Conservation (phyloP, 176 grass and related monocot genomes). For the Pontederia paniculata region DNA sequence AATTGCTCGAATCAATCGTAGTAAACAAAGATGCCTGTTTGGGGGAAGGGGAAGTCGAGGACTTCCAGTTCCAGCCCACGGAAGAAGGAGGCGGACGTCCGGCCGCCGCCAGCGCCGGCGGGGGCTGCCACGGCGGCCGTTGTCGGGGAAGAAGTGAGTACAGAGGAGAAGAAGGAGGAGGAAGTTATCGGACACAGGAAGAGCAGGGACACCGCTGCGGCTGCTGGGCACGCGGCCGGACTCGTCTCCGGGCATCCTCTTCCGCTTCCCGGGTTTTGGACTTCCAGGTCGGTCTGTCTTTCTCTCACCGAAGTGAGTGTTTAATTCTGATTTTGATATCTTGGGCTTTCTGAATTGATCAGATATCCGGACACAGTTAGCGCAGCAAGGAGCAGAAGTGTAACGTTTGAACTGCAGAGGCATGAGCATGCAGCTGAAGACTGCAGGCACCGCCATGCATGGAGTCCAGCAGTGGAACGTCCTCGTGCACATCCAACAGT, state of each 20-base stretch:
- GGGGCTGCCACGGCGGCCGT: too few relatives aligned
- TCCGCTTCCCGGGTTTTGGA: background rate
- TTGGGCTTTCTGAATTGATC: background rate
- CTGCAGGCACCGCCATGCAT: slow-evolving; percentile 25
- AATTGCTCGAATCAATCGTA: too few relatives aligned
- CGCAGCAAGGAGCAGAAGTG: slow-evolving; percentile 35
- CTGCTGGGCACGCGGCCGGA: slow-evolving; percentile 16
- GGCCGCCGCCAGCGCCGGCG: background rate
- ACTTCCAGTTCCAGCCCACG: slow-evolving; percentile 5
- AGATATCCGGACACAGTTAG: slow-evolving; percentile 1
- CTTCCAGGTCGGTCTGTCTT: too few relatives aligned
- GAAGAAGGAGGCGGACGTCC: background rate
- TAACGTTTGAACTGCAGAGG: slow-evolving; percentile 17
- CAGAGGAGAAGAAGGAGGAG: slow-evolving; percentile 2
- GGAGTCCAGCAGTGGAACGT: slow-evolving; percentile 32
- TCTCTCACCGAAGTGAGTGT: too few relatives aligned
- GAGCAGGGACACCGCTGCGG: too few relatives aligned
- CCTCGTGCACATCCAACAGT: slow-evolving; percentile 31
- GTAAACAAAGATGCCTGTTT: slow-evolving; percentile 13
- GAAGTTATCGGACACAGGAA: too few relatives aligned
- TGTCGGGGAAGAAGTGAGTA: background rate
- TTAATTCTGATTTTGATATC: background rate
- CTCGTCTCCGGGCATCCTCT: background rate
- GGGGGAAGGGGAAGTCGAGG: slow-evolving; percentile 31
- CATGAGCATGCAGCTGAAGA: slow-evolving; percentile 27